These are phyloP conservation scores for Fragaria vesca DNA, from an alignment of 306 rosid species.

Conservation along the genomic window DNA sequence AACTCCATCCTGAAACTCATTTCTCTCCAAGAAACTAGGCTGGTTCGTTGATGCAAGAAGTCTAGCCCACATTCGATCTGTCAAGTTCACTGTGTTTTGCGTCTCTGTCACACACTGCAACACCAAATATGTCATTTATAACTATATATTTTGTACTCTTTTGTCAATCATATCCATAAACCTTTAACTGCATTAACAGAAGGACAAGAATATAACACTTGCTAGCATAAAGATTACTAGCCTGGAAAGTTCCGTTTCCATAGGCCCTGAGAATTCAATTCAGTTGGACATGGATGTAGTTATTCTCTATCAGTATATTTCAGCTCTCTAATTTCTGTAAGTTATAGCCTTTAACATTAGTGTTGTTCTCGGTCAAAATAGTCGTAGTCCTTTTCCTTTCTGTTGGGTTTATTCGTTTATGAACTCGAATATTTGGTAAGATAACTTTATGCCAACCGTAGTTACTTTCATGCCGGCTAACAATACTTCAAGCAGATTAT, in stretches of 20 bases:
- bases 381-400: not conserved
- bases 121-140: slow-evolving; percentile 14
- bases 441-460: not conserved
- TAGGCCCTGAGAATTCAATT: not conserved
- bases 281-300: not conserved
- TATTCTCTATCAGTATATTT: slow-evolving; percentile 1
- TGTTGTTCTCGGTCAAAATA: not conserved
- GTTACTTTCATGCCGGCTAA: slow-evolving; percentile 8
- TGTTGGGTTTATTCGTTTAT: not conserved
- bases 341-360: not conserved
- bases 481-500: not conserved
- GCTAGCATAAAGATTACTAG: not conserved
- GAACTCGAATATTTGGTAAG: not conserved
- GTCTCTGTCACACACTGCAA: slow-evolving; percentile 86
- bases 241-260: not conserved
- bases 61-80: slow-evolving; percentile 93
- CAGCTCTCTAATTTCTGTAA: not conserved
- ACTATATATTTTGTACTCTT: not conserved
- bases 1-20: slow-evolving; percentile 30
- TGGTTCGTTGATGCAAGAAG: slow-evolving; percentile 93
- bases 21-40: slow-evolving; percentile 61
- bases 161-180: not conserved
- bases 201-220: not conserved
- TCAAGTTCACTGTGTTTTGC: slow-evolving; percentile 56
- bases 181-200: not conserved